Evolutionary conservation across 768 basidiomycete species (phyloP).

Genomic region (Mycena vulgaris): DNA sequence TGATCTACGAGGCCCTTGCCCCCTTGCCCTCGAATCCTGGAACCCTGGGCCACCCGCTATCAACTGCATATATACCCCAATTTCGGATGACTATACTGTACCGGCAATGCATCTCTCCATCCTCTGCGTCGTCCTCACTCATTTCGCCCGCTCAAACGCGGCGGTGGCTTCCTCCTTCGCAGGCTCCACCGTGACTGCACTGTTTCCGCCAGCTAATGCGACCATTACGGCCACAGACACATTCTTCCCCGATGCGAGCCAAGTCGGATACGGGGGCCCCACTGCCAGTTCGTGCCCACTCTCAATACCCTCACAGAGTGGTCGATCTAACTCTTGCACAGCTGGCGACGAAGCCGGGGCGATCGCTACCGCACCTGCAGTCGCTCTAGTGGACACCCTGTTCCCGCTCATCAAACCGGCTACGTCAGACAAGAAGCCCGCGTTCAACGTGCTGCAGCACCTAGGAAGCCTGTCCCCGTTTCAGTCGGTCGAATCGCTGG

Average conservation of each 20-base stretch:
- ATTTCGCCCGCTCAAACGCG: not conserved
- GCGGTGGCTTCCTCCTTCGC: slow-evolving; percentile 8
- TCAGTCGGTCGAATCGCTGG: slow-evolving; percentile 16
- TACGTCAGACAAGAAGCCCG: slow-evolving; percentile 44
- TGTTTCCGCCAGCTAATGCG: slow-evolving; percentile 8
- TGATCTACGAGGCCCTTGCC: too few species aligned
- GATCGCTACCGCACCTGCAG: slow-evolving; percentile 58
- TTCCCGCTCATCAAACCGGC: slow-evolving; percentile 62
- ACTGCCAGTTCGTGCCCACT: not conserved
- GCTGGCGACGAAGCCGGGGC: slow-evolving; percentile 57
- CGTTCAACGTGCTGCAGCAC: slow-evolving; percentile 61
- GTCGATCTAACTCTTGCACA: not conserved
- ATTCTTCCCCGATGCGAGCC: slow-evolving; percentile 10
- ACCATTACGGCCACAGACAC: not conserved
- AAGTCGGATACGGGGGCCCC: not conserved
- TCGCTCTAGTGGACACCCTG: slow-evolving; percentile 52
- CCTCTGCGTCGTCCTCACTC: not conserved
- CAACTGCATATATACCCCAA: too few species aligned
- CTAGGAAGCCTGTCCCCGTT: slow-evolving; percentile 63
- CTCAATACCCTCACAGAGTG: not conserved
- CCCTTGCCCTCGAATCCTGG: too few species aligned
- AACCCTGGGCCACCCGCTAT: too few species aligned
- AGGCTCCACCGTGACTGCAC: not conserved
- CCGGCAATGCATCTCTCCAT: not conserved
- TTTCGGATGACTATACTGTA: too few species aligned